Evolutionary conservation across 352 stramenopile genomes (phyloP).

Genomic region (Phytophthora brassicae): DNA sequence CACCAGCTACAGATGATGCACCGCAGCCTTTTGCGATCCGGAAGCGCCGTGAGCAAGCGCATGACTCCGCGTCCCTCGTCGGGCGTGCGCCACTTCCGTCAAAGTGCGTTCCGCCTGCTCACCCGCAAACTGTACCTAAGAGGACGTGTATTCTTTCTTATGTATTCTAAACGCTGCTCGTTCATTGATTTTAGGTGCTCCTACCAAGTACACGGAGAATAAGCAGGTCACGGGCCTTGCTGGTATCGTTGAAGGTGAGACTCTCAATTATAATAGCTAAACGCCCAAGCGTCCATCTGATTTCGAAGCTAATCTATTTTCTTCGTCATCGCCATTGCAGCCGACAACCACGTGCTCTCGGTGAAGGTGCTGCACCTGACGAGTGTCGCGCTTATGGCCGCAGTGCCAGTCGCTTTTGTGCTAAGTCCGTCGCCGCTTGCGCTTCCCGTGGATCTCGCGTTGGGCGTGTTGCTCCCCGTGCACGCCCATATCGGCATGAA

Average conservation of each 20-base stretch:
- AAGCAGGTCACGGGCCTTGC: slow-evolving; percentile 67
- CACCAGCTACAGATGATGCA: slow-evolving; percentile 41
- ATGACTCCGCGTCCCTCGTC: slow-evolving; percentile 25
- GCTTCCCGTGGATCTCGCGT: slow-evolving; percentile 73
- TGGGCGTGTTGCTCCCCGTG: slow-evolving; percentile 85
- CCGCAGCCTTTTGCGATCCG: slow-evolving; percentile 47
- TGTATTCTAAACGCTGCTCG: slow-evolving; percentile 1
- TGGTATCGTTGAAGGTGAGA: slow-evolving; percentile 68
- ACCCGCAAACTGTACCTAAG: background rate
- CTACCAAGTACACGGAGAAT: slow-evolving; percentile 81
- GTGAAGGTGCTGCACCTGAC: slow-evolving; percentile 71
- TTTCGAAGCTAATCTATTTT: background rate
- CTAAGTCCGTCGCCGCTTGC: slow-evolving; percentile 74
- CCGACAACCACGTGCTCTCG: slow-evolving; percentile 71
- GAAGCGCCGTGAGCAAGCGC: slow-evolving; percentile 35
- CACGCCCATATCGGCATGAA: slow-evolving; percentile 95
- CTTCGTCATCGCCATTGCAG: slow-evolving; percentile 25
- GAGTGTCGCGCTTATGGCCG: slow-evolving; percentile 51
- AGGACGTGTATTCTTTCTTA: slow-evolving; percentile 11
- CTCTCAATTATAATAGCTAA: background rate
- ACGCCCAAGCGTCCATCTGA: background rate
- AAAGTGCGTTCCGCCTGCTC: slow-evolving; percentile 64
- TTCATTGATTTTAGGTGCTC: slow-evolving; percentile 35
- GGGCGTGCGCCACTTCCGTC: slow-evolving; percentile 70
- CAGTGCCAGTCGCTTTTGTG: slow-evolving; percentile 72